phyloP scores from a whole-genome alignment of 2,329 filamentous ascomycete genomes.

The Stemphylium lycopersici region DNA sequence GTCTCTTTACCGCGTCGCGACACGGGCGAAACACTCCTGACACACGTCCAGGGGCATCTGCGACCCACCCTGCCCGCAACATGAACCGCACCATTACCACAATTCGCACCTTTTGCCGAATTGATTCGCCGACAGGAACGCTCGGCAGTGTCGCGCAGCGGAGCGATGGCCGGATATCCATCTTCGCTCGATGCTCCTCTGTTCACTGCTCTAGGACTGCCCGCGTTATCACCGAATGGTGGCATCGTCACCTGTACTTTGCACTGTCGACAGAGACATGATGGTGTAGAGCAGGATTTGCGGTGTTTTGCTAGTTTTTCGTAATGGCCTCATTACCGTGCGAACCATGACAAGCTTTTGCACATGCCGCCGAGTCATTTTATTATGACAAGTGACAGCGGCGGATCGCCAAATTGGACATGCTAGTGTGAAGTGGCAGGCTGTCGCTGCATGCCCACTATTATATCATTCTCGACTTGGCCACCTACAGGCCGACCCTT shows the following conservation, averaged over 20 bases:
- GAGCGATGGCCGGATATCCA: conserved; percentile 14
- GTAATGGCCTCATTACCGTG: conserved; percentile 4
- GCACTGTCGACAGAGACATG: background rate
- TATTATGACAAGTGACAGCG: conserved; percentile 30
- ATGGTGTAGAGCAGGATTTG: background rate
- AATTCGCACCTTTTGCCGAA: conserved; percentile 13
- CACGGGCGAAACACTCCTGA: conserved; percentile 34
- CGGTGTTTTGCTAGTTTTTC: background rate
- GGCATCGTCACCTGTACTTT: background rate
- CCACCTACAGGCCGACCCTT: background rate
- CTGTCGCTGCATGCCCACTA: conserved; percentile 1
- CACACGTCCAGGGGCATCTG: conserved; percentile 27
- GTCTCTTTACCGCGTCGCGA: conserved; percentile 26
- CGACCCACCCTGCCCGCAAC: conserved; percentile 28
- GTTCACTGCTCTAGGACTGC: conserved; percentile 10
- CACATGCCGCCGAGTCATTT: conserved; percentile 19
- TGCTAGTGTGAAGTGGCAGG: background rate
- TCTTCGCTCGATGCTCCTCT: conserved; percentile 7
- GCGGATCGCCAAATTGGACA: conserved; percentile 7
- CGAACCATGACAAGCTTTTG: conserved; percentile 4
- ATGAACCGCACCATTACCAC: conserved; percentile 31
- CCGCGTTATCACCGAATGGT: conserved; percentile 12
- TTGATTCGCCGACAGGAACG: conserved; percentile 27
- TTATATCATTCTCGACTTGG: background rate
- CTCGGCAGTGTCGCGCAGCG: conserved; percentile 10